Conservation (phyloP, 805 yeast genomes). For the Saturnispora silvae region DNA sequence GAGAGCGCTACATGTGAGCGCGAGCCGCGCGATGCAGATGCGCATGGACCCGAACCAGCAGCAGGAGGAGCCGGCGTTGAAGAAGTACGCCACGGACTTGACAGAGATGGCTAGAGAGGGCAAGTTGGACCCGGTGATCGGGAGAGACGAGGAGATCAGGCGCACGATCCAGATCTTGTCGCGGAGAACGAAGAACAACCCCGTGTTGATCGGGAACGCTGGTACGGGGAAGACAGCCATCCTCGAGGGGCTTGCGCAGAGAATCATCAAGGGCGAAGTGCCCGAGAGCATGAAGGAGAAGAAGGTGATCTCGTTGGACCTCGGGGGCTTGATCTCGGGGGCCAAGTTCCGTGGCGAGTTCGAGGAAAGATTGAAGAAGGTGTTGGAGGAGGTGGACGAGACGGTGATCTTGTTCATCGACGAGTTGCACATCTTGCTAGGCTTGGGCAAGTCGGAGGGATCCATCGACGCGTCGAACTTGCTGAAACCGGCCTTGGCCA, state of each 20-base stretch:
- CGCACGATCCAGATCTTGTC: constrained; percentile 88
- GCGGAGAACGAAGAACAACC: constrained; percentile 89
- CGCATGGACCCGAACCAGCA: constrained; percentile 26
- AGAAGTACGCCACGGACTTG: constrained; percentile 75
- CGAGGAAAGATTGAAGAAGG: constrained; percentile 77
- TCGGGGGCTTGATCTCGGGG: constrained; percentile 85
- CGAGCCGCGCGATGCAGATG: too few species aligned
- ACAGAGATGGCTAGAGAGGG: constrained; percentile 85
- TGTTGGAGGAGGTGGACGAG: constrained; percentile 75
- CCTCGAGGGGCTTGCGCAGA: constrained; percentile 92
- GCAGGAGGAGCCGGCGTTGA: constrained; percentile 63
- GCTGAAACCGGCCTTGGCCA: constrained; percentile 85
- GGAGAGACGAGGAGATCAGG: constrained; percentile 90
- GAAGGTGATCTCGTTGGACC: constrained; percentile 70
- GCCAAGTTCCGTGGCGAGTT: constrained; percentile 95
- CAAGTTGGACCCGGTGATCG: constrained; percentile 91
- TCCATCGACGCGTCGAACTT: constrained; percentile 92
- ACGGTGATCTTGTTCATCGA: constrained; percentile 76
- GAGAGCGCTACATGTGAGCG: too few species aligned
- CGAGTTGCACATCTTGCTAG: constrained; percentile 81
- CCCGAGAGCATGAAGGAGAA: constrained; percentile 91
- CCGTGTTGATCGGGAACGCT: constrained; percentile 89
- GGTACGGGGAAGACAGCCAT: constrained; percentile 98
- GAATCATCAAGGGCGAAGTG: constrained; percentile 84
- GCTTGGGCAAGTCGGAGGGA: constrained; percentile 89